Base-by-base conservation (phyloP, 139 green algal genomes). In the Chlamydomonas sp. region DNA sequence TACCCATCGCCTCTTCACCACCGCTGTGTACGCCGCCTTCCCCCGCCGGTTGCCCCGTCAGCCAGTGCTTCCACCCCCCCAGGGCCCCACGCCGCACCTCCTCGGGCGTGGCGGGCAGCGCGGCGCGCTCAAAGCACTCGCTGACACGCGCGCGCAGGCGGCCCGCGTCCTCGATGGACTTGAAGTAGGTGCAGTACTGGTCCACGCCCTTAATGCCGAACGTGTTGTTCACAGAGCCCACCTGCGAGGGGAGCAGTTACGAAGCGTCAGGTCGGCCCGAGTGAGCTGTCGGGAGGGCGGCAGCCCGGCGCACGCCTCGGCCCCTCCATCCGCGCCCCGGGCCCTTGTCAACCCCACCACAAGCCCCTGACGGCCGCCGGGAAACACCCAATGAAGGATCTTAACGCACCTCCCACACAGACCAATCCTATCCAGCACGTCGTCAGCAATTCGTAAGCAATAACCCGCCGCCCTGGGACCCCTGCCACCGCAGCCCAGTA, bases 171-270 rank as follows among this genome's bases (percentile, higher is more conserved):
- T 96, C 93, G 63, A 98, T 97, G 69, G 88, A 94, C 91, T 98
- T 98, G 93, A 99, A 98, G 89, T 96, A 98, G 89, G 93, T 92
- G 79, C 94, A 96, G 94, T 99, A 84, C 91, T 98, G 92, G 85
- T 94, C 60, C 63, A 99, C 96, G 15, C 96, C 96, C 89, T 96
- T 90, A 80, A 97, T 96, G 75, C 95, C 95, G 93, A 99, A 99
- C 0, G 96, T 99, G 93, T 99, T 99, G 96, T 97, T 98, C 18
- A 97, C 88, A n/a, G 87, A 94, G 75, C 96, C 96, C 0, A 98
- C 95, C 68, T 94, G 86, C 59, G 69, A 3, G 12, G 31, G 31
- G 31, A 49, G 31, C 31, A 49, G 31, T 49, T 49, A 49, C 31
- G 31, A 49, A 49, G 31, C 31, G 31, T 49, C 31, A 49, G 31